Evolutionary conservation across 345 rosid species (phyloP).

Genomic region (Rhodamnia rubescens): DNA sequence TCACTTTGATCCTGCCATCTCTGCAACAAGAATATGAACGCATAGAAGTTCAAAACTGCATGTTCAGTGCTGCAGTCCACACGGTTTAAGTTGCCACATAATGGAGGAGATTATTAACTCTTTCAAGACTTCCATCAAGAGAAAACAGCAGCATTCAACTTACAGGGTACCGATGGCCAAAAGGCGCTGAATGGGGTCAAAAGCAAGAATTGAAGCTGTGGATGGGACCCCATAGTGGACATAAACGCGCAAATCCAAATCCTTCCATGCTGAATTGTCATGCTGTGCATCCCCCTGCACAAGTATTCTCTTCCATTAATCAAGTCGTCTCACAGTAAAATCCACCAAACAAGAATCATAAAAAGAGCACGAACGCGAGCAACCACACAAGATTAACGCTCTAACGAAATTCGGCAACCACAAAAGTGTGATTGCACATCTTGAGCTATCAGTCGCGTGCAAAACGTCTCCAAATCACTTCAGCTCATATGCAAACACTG

Average conservation of each 20-base stretch:
- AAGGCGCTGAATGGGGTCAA: conserved; percentile 49
- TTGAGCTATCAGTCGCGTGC: neutral
- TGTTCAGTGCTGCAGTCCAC: neutral
- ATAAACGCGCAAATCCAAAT: conserved; percentile 31
- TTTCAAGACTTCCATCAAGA: neutral
- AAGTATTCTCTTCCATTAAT: neutral
- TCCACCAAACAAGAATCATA: neutral
- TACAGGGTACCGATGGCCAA: conserved; percentile 54
- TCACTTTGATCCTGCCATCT: conserved; percentile 61
- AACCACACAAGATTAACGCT: neutral
- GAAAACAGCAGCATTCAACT: conserved; percentile 5
- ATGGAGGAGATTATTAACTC: neutral
- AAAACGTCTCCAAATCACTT: neutral
- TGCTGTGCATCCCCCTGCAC: conserved; percentile 11
- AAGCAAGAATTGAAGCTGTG: conserved; percentile 54
- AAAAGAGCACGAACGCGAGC: neutral
- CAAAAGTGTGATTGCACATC: neutral
- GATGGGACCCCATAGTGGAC: conserved; percentile 56
- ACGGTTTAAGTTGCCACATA: neutral
- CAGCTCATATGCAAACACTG: neutral
- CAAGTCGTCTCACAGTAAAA: neutral
- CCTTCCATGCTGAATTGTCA: conserved; percentile 20
- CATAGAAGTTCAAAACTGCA: neutral
- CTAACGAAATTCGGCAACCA: neutral
- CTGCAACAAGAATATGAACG: conserved; percentile 13